Percentiles rank a stretch among this genome's conserved stretches.
phyloP scores from a whole-genome alignment of 1,284 basidiomycete species.

The Puccinia brachypodii region DNA sequence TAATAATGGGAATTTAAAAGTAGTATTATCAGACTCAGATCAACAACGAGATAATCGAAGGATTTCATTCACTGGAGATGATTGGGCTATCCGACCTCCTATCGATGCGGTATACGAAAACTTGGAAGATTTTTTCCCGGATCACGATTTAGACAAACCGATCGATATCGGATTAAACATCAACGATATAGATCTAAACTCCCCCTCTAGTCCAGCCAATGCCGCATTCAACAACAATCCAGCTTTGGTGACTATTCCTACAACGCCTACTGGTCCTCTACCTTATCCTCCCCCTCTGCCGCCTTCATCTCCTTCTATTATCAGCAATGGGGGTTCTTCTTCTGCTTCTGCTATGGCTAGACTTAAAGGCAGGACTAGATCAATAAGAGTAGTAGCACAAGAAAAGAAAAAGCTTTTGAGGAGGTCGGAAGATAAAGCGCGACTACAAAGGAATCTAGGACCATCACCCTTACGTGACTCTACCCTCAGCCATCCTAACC shows the following conservation, averaged over 20 bases:
- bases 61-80: slow-evolving; percentile 49
- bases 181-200: slow-evolving; percentile 66
- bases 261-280: neutral
- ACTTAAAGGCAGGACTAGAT: slow-evolving; percentile 62
- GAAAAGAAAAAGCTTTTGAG: slow-evolving; percentile 52
- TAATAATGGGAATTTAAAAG: neutral
- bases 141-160: slow-evolving; percentile 92
- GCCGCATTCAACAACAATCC: neutral
- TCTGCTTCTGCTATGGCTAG: slow-evolving; percentile 4
- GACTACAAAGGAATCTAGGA: neutral
- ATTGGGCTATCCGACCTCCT: slow-evolving; percentile 72
- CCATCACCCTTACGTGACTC: too few relatives aligned
- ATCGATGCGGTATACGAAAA: slow-evolving; percentile 92
- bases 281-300: neutral
- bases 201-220: slow-evolving; percentile 60
- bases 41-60: slow-evolving; percentile 5
- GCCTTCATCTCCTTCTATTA: neutral
- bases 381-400: slow-evolving; percentile 86
- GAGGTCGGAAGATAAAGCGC: slow-evolving; percentile 10
- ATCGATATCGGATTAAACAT: slow-evolving; percentile 73
- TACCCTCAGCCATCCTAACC: neutral
- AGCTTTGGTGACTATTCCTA: neutral
- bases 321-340: too few relatives aligned
- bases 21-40: neutral
- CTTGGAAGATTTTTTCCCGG: slow-evolving; percentile 91